A percentile compares a stretch with the other conserved stretches of the same genome.
phyloP scores from a whole-genome alignment of 306 rosid species.

The Betula pendula region DNA sequence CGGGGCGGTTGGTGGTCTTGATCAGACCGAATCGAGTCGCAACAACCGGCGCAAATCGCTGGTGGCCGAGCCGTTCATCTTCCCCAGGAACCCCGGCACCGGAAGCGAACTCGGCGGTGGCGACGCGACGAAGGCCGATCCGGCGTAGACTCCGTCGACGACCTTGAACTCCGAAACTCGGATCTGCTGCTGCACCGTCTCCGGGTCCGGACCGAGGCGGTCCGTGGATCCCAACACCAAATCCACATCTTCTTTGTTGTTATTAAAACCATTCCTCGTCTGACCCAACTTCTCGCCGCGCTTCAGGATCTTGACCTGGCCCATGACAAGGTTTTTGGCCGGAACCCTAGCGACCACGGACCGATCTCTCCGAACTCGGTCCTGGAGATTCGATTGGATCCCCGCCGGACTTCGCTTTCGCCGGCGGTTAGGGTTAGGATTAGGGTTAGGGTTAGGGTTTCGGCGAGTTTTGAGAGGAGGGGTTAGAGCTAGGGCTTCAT shows the following conservation, averaged over 20 bases:
- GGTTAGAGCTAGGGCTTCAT: conserved; percentile 34
- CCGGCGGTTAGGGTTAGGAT: conserved; percentile 36
- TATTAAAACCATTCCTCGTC: conserved; percentile 10
- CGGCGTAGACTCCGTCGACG: conserved; percentile 47
- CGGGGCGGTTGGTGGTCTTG: background rate
- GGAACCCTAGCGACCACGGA: conserved; percentile 30
- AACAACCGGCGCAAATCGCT: conserved; percentile 55
- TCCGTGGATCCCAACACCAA: conserved; percentile 58
- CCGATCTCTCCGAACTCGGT: conserved; percentile 27
- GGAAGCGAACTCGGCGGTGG: conserved; percentile 86
- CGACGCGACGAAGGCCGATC: conserved; percentile 55
- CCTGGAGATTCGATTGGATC: conserved; percentile 12
- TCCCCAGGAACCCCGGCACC: conserved; percentile 55
- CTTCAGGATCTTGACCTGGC: conserved; percentile 77
- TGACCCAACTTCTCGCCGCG: conserved; percentile 59
- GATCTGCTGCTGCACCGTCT: conserved; percentile 58
- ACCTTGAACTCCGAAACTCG: conserved; percentile 46
- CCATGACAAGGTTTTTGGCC: conserved; percentile 46
- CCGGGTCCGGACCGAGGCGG: conserved; percentile 73
- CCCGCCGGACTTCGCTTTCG: conserved; percentile 52
- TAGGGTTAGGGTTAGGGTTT: conserved; percentile 21
- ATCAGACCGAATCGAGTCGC: conserved; percentile 50
- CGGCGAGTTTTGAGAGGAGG: conserved; percentile 13
- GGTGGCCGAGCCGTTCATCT: conserved; percentile 55
- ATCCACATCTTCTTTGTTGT: conserved; percentile 28